Evolutionary conservation across 257 asterid genomes (phyloP), one percentile per base, ranked within the genome.

Genomic region (Henckelia pumila): DNA sequence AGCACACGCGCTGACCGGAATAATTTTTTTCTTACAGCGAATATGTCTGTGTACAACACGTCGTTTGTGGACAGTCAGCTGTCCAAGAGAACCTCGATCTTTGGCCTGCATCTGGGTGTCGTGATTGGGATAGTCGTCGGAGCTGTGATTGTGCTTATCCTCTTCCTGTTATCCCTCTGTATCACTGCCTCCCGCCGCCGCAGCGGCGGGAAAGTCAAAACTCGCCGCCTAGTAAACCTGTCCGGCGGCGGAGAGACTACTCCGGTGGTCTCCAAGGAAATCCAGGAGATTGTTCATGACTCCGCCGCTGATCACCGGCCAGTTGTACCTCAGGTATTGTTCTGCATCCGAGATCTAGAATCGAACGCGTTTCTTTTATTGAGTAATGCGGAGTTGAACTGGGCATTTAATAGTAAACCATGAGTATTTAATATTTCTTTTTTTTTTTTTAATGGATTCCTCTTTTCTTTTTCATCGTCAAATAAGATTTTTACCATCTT

Each of bases 71-170:
- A 90, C 78, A 77, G 73, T 21, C 81, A 88, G 80, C 79, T 93
- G 19, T 88, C 97, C 26, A 88, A 88, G 77, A 80, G 71, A 55
- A 90, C 96, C 21, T 83, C 94, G 77, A 88, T 93, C 66, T 93
- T 90, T 25, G 96, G 97, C 40, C 77, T 93, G 65, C 88, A 78
- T 44, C 83, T 93, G n/a, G 84, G 97, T 96, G 93, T 82, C 55
- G 95, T 93, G 57, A 89, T 92, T 61, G 98, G 98, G 61, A 83
- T 92, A 67, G 77, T 88, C 62, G 86, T 85, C 16, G 98, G 98
- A 67, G 97, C 76, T 13, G 88, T 86, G 53, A 86, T 93, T 73
- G 96, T 90, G 59, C 82, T 93, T 10, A 78, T 90, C 32, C 81
- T 93, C 16, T 85, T 93, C 65, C 80, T 90, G 3, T 11, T 86